phyloP scores from a whole-genome alignment of 2,329 filamentous ascomycete genomes.

The Tolypocladium album region DNA sequence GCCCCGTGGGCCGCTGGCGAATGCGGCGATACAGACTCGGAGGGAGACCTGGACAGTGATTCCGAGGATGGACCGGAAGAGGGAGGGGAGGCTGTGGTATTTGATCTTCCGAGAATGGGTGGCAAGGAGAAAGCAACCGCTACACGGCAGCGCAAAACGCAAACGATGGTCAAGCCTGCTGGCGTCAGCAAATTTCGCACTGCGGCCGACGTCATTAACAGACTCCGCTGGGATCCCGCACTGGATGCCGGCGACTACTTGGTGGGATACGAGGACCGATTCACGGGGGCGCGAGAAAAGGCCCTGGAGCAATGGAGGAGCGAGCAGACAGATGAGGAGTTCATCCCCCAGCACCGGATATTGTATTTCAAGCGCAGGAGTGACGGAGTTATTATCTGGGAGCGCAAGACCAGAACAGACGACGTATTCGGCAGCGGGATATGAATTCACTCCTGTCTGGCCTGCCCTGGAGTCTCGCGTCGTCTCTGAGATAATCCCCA shows the following conservation, averaged over 20 bases:
- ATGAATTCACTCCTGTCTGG: not conserved
- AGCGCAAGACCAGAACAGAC: conserved; percentile 41
- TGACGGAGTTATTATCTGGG: conserved; percentile 44
- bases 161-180: conserved; percentile 12
- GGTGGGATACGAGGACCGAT: conserved; percentile 52
- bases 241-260: conserved; percentile 42
- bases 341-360: conserved; percentile 55
- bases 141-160: not conserved
- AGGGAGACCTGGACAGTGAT: conserved; percentile 31
- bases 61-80: conserved; percentile 20
- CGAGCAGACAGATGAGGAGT: conserved; percentile 54
- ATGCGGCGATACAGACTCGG: conserved; percentile 26
- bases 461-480: not conserved
- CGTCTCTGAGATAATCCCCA: not conserved
- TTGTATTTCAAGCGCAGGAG: conserved; percentile 47
- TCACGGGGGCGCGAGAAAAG: conserved; percentile 42
- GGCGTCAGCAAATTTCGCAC: conserved; percentile 39
- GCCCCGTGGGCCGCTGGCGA: conserved; percentile 34
- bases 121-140: not conserved
- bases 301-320: conserved; percentile 45
- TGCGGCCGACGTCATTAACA: conserved; percentile 46
- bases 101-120: not conserved
- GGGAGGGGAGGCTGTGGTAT: not conserved
- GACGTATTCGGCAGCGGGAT: conserved; percentile 43
- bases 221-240: conserved; percentile 47